Percentiles rank a stretch among this genome's conserved stretches.
These are phyloP conservation scores for Ephemerocybe angulata DNA, from an alignment of 768 basidiomycete species.

Conservation along the genomic window DNA sequence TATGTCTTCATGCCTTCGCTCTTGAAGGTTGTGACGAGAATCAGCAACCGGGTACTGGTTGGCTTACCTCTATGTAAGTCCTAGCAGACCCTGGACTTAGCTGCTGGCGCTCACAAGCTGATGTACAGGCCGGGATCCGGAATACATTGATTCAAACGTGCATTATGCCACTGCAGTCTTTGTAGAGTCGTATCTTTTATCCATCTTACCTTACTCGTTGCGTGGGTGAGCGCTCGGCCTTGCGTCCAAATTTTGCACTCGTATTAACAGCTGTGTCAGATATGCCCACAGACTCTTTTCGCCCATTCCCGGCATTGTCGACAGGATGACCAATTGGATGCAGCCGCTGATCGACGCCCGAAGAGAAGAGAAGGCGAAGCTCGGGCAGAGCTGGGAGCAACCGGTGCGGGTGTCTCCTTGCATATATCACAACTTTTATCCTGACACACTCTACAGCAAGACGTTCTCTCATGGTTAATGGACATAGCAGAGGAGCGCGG, in stretches of 20 bases:
- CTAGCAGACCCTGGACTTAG: not conserved
- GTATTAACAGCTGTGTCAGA: not conserved
- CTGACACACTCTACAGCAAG: slow-evolving; percentile 30
- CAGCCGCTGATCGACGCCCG: slow-evolving; percentile 12
- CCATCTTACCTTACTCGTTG: slow-evolving; percentile 34
- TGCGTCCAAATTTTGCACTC: slow-evolving; percentile 2
- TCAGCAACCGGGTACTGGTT: not conserved
- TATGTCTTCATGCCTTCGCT: not conserved
- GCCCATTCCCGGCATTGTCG: slow-evolving; percentile 4
- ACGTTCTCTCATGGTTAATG: slow-evolving; percentile 46
- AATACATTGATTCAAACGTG: slow-evolving; percentile 28
- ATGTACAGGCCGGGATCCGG: slow-evolving; percentile 29
- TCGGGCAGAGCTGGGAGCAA: slow-evolving; percentile 10
- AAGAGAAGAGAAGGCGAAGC: slow-evolving; percentile 1
- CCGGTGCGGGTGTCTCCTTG: not conserved
- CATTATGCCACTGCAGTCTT: slow-evolving; percentile 31
- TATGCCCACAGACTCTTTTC: not conserved
- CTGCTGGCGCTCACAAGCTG: not conserved
- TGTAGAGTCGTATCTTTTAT: slow-evolving; percentile 22
- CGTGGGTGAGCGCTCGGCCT: slow-evolving; percentile 31
- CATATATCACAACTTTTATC: not conserved
- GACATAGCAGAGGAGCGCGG: slow-evolving; percentile 33
- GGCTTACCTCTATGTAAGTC: slow-evolving; percentile 9
- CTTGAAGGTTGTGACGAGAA: not conserved
- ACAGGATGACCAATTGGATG: slow-evolving; percentile 1